Evolutionary conservation across 148 eudicot species (phyloP).

Genomic region (Arctostaphylos glauca): DNA sequence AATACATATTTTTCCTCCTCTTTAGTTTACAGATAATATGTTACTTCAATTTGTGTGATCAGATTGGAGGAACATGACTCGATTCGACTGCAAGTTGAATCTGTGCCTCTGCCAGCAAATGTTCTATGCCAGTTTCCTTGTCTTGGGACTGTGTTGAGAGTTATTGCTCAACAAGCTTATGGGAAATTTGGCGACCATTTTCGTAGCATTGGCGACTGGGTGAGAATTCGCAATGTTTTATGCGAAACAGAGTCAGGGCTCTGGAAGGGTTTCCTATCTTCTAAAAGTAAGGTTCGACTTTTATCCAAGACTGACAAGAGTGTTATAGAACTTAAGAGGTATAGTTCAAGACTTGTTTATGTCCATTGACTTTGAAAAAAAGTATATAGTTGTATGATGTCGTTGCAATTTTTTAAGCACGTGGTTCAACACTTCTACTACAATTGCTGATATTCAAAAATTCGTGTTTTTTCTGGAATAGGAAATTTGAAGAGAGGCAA

Average conservation of each 20-base stretch:
- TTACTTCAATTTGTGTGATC: background rate
- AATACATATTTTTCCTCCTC: no score
- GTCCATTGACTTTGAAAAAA: background rate
- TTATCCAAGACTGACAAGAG: constrained; percentile 6
- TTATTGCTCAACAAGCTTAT: constrained; percentile 7
- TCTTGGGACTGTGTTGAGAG: constrained; percentile 15
- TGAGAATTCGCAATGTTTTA: constrained; percentile 10
- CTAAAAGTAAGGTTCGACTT: constrained; percentile 14
- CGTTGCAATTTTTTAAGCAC: background rate
- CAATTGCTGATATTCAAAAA: background rate
- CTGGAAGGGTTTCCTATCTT: constrained; percentile 5
- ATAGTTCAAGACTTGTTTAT: constrained; percentile 1
- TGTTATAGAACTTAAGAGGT: constrained; percentile 9
- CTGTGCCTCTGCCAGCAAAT: constrained; percentile 4
- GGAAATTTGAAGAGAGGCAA: background rate
- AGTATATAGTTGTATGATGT: background rate
- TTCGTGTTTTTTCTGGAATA: background rate
- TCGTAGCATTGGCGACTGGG: constrained; percentile 3
- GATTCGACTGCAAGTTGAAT: constrained; percentile 1
- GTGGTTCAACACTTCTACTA: background rate
- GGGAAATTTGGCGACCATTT: constrained; percentile 13
- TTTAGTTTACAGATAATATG: no score
- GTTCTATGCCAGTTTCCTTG: constrained; percentile 6
- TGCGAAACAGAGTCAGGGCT: constrained; percentile 1
- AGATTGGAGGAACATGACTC: constrained; percentile 7